A percentile compares a stretch with the other conserved stretches of the same genome.
phyloP scores from a whole-genome alignment of 2,329 filamentous ascomycete genomes.

The Taxawa tesnikishii region DNA sequence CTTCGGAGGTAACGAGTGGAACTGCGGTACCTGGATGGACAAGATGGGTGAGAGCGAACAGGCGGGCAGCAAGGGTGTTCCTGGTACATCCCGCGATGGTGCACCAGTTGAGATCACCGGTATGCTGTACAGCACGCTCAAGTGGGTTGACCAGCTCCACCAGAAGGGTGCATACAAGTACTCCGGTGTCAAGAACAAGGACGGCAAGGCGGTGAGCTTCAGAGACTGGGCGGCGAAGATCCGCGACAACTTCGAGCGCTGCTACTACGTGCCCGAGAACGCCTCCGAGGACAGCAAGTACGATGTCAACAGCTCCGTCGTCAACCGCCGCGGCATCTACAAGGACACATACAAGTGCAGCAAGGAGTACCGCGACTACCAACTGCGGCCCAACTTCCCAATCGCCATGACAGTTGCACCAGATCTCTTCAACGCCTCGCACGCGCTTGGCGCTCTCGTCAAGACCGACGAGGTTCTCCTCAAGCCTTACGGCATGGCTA shows the following conservation, averaged over 20 bases:
- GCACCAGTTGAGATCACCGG: slow-evolving; percentile 93
- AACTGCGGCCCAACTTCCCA: slow-evolving; percentile 84
- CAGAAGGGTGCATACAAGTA: slow-evolving; percentile 60
- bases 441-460: slow-evolving; percentile 69
- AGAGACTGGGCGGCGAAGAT: slow-evolving; percentile 68
- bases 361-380: slow-evolving; percentile 96
- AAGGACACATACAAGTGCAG: slow-evolving; percentile 91
- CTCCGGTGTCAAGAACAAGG: slow-evolving; percentile 48
- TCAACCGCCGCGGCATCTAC: slow-evolving; percentile 93
- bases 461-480: slow-evolving; percentile 68
- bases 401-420: slow-evolving; percentile 94
- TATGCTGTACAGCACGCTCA: slow-evolving; percentile 76
- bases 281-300: slow-evolving; percentile 60
- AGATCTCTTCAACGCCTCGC: slow-evolving; percentile 65
- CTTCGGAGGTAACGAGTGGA: slow-evolving; percentile 85
- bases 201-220: slow-evolving; percentile 50
- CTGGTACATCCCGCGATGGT: slow-evolving; percentile 92
- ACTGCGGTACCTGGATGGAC: slow-evolving; percentile 99
- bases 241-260: slow-evolving; percentile 78
- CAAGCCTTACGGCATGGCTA: slow-evolving; percentile 89
- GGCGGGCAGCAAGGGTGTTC: slow-evolving; percentile 83
- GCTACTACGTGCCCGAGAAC: slow-evolving; percentile 72
- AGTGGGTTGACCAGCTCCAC: slow-evolving; percentile 62
- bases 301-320: slow-evolving; percentile 63
- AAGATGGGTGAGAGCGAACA: slow-evolving; percentile 98